Base-by-base conservation (phyloP, 192 early-diverging fungal species). In the Linnemannia schmuckeri region DNA sequence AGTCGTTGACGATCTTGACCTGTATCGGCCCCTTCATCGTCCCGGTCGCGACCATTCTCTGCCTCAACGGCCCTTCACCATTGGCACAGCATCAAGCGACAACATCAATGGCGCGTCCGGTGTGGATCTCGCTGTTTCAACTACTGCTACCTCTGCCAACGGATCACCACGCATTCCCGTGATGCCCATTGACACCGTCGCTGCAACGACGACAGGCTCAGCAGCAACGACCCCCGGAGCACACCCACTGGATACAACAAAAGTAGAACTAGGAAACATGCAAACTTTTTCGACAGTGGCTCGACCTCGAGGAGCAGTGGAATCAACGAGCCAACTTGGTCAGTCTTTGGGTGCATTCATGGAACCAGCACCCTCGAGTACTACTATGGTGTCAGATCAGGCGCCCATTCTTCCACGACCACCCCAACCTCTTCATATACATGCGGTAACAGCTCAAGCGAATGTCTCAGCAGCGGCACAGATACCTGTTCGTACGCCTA, bases 1-100 rank as follows among this genome's bases (percentile, higher is more conserved):
- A 6, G 72, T 30, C 13, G 30, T 35, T 12, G 79, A 81, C 2
- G 63, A 70, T 13, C 18, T 52, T 12, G 79, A 70, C 72, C 38
- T 63, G 3, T 81, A 81, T 75, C 79, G 63, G 10, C 54, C 79
- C 18, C 17, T 44, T 52, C 72, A 47, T 54, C 72, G 49, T 22
- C 61, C 52, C 63, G 75, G 79, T 49, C 57, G 79, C 41, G 79
- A 81, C 40, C 44, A 70, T 37, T 81, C 79, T 68, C 61, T 40
- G 17, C 20, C 30, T 75, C 61, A 30, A 68, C 41, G 24, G 2
- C 30, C 66, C 55, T 30, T 66, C 27, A 4, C 27, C 10, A 12
- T 30, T 35, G 13, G 10, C n/a, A 4, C 61, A 30, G 5, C 12
- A 6, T 66, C 61, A 12, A 66, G 30, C 3, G 61, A 66, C 61